A percentile compares a stretch with the other conserved stretches of the same genome.
Conservation (phyloP, 805 yeast species). For the Candida fluviatilis region DNA sequence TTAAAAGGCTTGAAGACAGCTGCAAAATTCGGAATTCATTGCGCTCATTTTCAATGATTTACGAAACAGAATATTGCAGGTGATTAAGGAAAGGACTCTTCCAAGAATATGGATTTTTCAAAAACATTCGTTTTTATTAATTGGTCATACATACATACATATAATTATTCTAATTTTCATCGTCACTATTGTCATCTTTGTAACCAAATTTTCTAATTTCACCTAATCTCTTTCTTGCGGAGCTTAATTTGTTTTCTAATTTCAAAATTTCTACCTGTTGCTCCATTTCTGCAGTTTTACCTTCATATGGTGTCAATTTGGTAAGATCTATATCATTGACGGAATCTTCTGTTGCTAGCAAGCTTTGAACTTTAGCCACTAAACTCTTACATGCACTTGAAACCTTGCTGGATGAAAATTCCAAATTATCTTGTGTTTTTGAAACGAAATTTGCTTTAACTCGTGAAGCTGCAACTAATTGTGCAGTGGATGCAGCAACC, state of each 20-base stretch:
- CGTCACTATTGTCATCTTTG: conserved; percentile 53
- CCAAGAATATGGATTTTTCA: no score
- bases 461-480: conserved; percentile 85
- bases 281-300: conserved; percentile 84
- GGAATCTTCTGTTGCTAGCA: conserved; percentile 40
- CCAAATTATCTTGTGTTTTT: conserved; percentile 70
- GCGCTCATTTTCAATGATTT: no score
- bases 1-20: no score
- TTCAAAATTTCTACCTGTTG: conserved; percentile 88
- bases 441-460: conserved; percentile 78
- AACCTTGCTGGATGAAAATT: conserved; percentile 63
- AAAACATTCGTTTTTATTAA: no score
- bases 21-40: no score
- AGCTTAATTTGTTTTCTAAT: conserved; percentile 65
- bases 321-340: conserved; percentile 57
- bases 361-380: conserved; percentile 64
- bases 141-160: no score
- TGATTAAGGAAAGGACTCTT: no score
- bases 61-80: no score
- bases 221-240: conserved; percentile 77
- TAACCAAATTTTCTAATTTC: conserved; percentile 81
- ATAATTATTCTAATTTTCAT: conserved; percentile 40
- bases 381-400: conserved; percentile 71
- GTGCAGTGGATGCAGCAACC: conserved; percentile 90
- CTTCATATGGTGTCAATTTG: conserved; percentile 68